Evolutionary conservation across 805 yeast genomes (phyloP).

Genomic region (Priceomyces carsonii): DNA sequence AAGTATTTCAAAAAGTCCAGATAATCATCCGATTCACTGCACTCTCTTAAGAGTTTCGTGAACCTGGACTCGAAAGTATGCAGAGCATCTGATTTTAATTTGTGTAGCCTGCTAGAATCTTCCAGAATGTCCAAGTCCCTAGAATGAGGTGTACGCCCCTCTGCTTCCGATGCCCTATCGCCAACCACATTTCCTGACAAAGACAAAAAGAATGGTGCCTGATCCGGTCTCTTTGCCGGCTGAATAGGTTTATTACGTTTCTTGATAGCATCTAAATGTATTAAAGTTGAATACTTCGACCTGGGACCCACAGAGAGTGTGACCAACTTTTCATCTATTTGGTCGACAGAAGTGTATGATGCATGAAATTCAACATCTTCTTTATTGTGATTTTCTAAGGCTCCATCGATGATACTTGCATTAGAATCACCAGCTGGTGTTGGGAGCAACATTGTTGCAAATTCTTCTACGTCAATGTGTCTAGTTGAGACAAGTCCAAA

Average conservation of each 20-base stretch:
- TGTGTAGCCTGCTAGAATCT: conserved; percentile 32
- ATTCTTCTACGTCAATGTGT: conserved; percentile 74
- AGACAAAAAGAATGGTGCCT: conserved; percentile 77
- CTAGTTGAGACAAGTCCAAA: conserved; percentile 75
- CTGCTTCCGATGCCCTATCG: conserved; percentile 60
- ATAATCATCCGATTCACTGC: conserved; percentile 42
- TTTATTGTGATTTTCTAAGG: conserved; percentile 50
- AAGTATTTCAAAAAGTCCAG: conserved; percentile 55
- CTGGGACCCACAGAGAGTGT: conserved; percentile 81
- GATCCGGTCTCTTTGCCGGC: conserved; percentile 80
- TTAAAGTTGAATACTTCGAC: conserved; percentile 71
- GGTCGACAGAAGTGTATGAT: conserved; percentile 56
- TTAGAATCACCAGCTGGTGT: conserved; percentile 80
- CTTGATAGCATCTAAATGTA: conserved; percentile 81
- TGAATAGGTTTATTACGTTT: conserved; percentile 88
- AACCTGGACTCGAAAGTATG: conserved; percentile 71
- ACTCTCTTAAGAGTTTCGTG: conserved; percentile 62
- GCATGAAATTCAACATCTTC: conserved; percentile 26
- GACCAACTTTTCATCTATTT: conserved; percentile 59
- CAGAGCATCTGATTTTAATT: conserved; percentile 25
- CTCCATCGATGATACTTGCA: conserved; percentile 71
- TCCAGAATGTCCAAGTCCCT: conserved; percentile 19
- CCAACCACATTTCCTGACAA: conserved; percentile 68
- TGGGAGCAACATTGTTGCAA: conserved; percentile 64
- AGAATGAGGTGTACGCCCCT: conserved; percentile 23